phyloP scores from a whole-genome alignment of 1,284 basidiomycete species.

The Puccinia polysora region DNA sequence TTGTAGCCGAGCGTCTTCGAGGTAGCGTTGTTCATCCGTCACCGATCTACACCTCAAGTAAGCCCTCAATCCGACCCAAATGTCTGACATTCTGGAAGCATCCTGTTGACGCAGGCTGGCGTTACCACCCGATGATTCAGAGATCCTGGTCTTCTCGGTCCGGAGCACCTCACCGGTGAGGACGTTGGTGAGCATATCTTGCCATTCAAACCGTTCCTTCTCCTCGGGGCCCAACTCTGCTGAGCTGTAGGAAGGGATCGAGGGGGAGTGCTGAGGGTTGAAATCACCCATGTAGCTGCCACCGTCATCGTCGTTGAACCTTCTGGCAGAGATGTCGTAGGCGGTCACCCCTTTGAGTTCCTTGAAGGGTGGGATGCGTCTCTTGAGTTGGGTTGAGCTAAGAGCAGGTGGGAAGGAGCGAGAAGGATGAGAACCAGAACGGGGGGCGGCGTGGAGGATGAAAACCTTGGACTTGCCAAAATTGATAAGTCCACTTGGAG shows the following conservation, averaged over 20 bases:
- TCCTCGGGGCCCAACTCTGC: slow-evolving; percentile 58
- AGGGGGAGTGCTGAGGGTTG: slow-evolving; percentile 17
- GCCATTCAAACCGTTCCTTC: slow-evolving; percentile 83
- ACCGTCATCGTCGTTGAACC: slow-evolving; percentile 26
- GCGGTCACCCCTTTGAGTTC: slow-evolving; percentile 39
- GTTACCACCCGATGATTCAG: slow-evolving; percentile 56
- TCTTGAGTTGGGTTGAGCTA: slow-evolving; percentile 6
- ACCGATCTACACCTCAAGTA: slow-evolving; percentile 68
- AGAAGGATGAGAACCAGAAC: slow-evolving; percentile 11
- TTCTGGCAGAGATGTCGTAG: slow-evolving; percentile 40
- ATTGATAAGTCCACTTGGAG: slow-evolving; percentile 28
- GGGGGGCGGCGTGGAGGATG: slow-evolving; percentile 17
- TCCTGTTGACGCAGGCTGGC: slow-evolving; percentile 46
- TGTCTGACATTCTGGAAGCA: slow-evolving; percentile 45
- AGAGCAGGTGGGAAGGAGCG: slow-evolving; percentile 32
- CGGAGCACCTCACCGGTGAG: slow-evolving; percentile 86
- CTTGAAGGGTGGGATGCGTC: slow-evolving; percentile 30
- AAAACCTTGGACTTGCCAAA: slow-evolving; percentile 35
- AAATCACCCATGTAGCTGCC: slow-evolving; percentile 13
- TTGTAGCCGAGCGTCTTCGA: slow-evolving; percentile 31
- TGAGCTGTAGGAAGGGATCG: not conserved
- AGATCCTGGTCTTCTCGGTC: slow-evolving; percentile 77
- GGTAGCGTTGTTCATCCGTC: slow-evolving; percentile 32
- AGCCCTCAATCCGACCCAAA: slow-evolving; percentile 40
- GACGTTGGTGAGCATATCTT: slow-evolving; percentile 85